Evolutionary conservation across 1,139 yeast genomes (phyloP).

Genomic region (Suhomyces chickasaworum): DNA sequence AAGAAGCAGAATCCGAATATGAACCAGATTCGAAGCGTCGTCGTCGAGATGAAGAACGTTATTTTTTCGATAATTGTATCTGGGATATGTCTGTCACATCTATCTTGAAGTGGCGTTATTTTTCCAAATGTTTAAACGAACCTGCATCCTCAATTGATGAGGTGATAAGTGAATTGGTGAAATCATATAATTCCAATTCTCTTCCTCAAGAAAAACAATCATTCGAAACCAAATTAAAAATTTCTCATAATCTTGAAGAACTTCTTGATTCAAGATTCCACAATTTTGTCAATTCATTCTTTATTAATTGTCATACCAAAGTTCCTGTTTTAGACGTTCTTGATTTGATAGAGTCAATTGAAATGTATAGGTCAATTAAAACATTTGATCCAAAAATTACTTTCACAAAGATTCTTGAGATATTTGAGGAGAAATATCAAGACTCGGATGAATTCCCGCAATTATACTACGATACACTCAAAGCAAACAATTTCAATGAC

Average conservation of each 20-base stretch:
- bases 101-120: slow-evolving; percentile 38
- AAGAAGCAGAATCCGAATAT: background rate
- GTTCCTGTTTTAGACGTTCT: slow-evolving; percentile 37
- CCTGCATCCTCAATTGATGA: slow-evolving; percentile 18
- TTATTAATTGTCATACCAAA: slow-evolving; percentile 39
- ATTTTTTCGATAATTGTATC: slow-evolving; percentile 22
- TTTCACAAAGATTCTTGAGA: slow-evolving; percentile 27
- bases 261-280: slow-evolving; percentile 26
- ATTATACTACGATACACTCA: slow-evolving; percentile 19
- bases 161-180: slow-evolving; percentile 20
- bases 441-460: slow-evolving; percentile 17
- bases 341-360: slow-evolving; percentile 34
- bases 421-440: slow-evolving; percentile 15
- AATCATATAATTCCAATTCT: slow-evolving; percentile 21
- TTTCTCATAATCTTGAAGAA: slow-evolving; percentile 23
- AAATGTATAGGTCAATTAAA: slow-evolving; percentile 29
- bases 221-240: slow-evolving; percentile 21
- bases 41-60: slow-evolving; percentile 1
- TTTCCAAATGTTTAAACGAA: slow-evolving; percentile 22
- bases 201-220: slow-evolving; percentile 10
- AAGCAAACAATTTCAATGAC: slow-evolving; percentile 21
- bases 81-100: slow-evolving; percentile 50
- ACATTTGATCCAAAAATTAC: slow-evolving; percentile 25
- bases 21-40: slow-evolving; percentile 1
- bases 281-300: slow-evolving; percentile 32